Base-by-base conservation (phyloP, 257 asterid species). In the Eustoma russellianum region DNA sequence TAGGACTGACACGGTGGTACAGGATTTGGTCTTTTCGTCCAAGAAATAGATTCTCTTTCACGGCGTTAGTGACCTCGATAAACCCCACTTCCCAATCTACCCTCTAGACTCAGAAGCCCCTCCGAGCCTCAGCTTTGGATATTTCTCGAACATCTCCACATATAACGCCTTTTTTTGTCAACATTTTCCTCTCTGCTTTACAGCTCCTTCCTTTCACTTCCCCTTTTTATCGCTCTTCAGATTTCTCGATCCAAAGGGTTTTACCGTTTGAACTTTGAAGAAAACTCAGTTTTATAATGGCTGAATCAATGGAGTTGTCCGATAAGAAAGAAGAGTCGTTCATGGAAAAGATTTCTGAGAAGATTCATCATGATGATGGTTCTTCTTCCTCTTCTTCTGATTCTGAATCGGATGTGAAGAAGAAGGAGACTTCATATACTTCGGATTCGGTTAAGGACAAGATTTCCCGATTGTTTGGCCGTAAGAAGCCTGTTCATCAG, bases 401-500 rank as follows among this genome's bases (percentile, higher is more conserved):
- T 40, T 83, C 95, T 14, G 85, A 78, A 35, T 59, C 77, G 3
- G 84, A 79, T 41, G 63, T 62, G 70, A 67, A 66, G 71, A 33
- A 52, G 34, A 18, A 48, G 56, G 14, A 33, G 28, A 18, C 19
- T 46, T 5, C 53, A 17, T 19, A 63, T 0, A 2, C 82, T 45
- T 18, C 83, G 41, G 68, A 79, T 9, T 73, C 85, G 3, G 64
- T 78, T 17, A 83, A 82, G 82, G 61, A 38, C 44, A 78, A 75
- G 84, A 34, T 68, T 57, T 66, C 44, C 62, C 77, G 85, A 1
- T 56, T 81, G 63, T 83, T 90, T 52, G 83, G 88, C 50, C 75
- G 88, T 33, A 83, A 86, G 48, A 80, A 70, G 60, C 88, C 96
- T 17, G 85, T 83, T 60, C 94, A 86, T 77, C 66, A 75, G 72